Evolutionary conservation across 2,329 filamentous ascomycete species (phyloP), one percentile per base, ranked within the genome.

Genomic region (Aspergillus fumigatus): DNA sequence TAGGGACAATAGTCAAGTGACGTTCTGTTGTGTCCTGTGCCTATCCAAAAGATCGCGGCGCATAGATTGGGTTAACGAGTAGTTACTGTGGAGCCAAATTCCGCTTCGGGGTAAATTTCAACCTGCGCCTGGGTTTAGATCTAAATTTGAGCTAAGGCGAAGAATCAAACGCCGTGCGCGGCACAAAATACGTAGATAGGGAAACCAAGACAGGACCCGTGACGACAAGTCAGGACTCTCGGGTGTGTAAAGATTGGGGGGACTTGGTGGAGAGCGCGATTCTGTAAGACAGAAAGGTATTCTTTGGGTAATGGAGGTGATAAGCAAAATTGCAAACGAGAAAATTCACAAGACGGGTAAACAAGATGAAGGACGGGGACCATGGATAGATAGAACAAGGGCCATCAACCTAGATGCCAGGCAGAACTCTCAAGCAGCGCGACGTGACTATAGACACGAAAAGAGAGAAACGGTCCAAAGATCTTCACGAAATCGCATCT

Each of bases 231-330:
- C 63, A 58, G 58, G 58, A 56, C 54, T 55, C 54, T 54, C 53
- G 54, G 51, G 32, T 5, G 55, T 49, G 26, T 53, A 54, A 52
- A 51, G 45, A 54, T 59, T 62, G 59, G 57, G 43, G 43, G 43
- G 23, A 51, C 62, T 56, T 57, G 53, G 52, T 54, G 58, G 50
- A 49, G 54, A 55, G 52, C 45, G 50, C 47, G 51, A 59, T 52
- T 58, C 51, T 58, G 57, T 56, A 61, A 58, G 61, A 61, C 60
- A 54, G 58, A 65, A 65, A 66, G 64, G 62, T 65, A 64, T 64
- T 65, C 64, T 65, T 66, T 65, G 61, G 56, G 65, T 57, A 64
- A 54, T 62, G 58, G 59, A 63, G 59, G 52, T 57, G 61, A 65
- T 65, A 67, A 63, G 57, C 64, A 65, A 63, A 57, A 59, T 58